Conservation (phyloP, 352 stramenopile species). For the Aphanomyces astaci region DNA sequence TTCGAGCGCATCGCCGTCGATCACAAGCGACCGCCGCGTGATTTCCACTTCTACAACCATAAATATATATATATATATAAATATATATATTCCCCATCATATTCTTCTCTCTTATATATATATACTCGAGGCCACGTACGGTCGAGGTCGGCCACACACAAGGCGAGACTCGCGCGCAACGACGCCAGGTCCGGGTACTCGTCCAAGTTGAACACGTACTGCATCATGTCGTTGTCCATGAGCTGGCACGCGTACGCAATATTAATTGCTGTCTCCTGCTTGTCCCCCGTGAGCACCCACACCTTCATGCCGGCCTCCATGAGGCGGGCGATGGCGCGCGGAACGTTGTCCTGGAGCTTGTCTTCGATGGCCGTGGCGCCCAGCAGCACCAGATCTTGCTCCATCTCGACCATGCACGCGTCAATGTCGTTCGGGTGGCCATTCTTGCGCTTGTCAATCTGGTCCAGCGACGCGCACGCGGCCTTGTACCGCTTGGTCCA, state of each 20-base stretch:
- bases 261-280: slow-evolving; percentile 93
- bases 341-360: slow-evolving; percentile 89
- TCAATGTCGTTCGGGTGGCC: slow-evolving; percentile 69
- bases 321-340: slow-evolving; percentile 71
- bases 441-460: slow-evolving; percentile 53
- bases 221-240: slow-evolving; percentile 81
- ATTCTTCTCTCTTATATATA: slow-evolving; percentile 41
- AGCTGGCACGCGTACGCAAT: slow-evolving; percentile 88
- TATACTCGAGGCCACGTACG: not conserved
- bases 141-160: slow-evolving; percentile 14
- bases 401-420: slow-evolving; percentile 62
- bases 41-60: slow-evolving; percentile 46
- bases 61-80: too few relatives aligned
- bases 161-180: not conserved
- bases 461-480: slow-evolving; percentile 47
- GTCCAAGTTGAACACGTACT: slow-evolving; percentile 60
- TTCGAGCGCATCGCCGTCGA: slow-evolving; percentile 68
- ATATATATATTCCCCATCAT: too few relatives aligned
- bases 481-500: slow-evolving; percentile 61
- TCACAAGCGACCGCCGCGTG: slow-evolving; percentile 39
- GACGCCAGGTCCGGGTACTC: not conserved
- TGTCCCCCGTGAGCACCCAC: slow-evolving; percentile 93
- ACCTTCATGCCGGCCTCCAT: slow-evolving; percentile 84
- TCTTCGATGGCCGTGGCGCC: slow-evolving; percentile 91
- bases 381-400: slow-evolving; percentile 70